phyloP scores from a whole-genome alignment of 441 rosid species.

The Populus hybrid region DNA sequence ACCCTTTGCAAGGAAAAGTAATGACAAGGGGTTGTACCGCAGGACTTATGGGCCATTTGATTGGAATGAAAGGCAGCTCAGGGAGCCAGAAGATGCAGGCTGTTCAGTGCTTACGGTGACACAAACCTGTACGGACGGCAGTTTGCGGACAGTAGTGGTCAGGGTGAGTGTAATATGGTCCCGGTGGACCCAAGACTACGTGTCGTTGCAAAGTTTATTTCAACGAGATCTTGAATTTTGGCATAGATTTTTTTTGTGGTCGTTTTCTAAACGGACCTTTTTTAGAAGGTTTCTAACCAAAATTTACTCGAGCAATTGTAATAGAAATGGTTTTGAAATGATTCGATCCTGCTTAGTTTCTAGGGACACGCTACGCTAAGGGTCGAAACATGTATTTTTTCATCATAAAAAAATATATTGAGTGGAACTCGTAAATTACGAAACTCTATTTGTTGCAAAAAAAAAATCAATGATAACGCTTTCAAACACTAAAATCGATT shows the following conservation, averaged over 20 bases:
- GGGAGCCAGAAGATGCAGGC: background rate
- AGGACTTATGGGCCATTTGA: background rate
- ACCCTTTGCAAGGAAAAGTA: constrained; percentile 1
- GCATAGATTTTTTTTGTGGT: background rate
- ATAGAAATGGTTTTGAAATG: too few species aligned
- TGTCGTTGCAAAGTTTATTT: background rate
- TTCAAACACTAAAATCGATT: background rate
- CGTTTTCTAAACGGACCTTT: background rate
- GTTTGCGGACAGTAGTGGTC: background rate
- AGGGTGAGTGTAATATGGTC: background rate
- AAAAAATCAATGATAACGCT: background rate
- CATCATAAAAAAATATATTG: too few species aligned
- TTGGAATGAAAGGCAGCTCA: background rate
- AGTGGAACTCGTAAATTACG: too few species aligned
- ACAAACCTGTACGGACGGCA: background rate
- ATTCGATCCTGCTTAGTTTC: too few species aligned
- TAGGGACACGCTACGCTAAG: too few species aligned
- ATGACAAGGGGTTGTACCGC: background rate
- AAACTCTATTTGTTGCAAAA: too few species aligned
- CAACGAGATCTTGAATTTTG: background rate
- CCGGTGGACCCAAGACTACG: background rate
- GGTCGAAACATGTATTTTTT: too few species aligned
- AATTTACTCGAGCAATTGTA: background rate
- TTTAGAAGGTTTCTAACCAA: background rate
- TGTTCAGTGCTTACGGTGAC: background rate